A percentile compares a stretch with the other conserved stretches of the same genome.
These are phyloP conservation scores for Fraxinus angustifolia DNA, from an alignment of 305 asterid species.

Conservation along the genomic window DNA sequence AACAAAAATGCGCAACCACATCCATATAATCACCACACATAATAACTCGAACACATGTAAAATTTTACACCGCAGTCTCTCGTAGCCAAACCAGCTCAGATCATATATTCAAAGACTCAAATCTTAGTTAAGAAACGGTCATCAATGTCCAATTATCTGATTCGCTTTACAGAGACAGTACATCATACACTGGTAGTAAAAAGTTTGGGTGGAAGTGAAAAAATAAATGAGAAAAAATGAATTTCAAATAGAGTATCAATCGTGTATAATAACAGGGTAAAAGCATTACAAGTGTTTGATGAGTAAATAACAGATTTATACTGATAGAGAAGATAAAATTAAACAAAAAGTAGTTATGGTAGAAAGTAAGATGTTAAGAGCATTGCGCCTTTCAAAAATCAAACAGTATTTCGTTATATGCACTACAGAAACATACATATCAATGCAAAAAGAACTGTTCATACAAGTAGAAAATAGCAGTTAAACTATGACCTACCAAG, in stretches of 20 bases:
- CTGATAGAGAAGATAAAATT: not conserved
- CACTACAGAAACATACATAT: not conserved
- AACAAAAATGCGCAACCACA: not conserved
- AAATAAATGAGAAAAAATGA: not conserved
- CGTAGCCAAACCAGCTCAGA: not conserved
- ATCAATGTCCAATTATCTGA: not conserved
- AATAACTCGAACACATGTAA: not conserved
- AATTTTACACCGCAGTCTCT: not conserved
- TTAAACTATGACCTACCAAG: not conserved
- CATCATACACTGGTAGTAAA: not conserved
- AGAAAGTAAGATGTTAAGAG: not conserved
- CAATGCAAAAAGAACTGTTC: not conserved
- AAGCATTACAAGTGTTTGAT: not conserved
- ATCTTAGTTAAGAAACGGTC: not conserved
- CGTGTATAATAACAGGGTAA: not conserved
- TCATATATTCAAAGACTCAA: not conserved
- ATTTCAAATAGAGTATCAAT: not conserved
- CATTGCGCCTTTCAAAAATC: not conserved
- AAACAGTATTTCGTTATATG: not conserved
- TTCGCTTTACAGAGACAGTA: not conserved
- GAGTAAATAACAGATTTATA: not conserved
- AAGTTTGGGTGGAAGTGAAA: not conserved
- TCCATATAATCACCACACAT: not conserved
- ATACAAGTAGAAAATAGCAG: not conserved
- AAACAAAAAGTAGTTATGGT: not conserved